These are phyloP conservation scores for Aspergillus amoenus DNA, from an alignment of 2,329 filamentous ascomycete genomes.

Conservation along the genomic window DNA sequence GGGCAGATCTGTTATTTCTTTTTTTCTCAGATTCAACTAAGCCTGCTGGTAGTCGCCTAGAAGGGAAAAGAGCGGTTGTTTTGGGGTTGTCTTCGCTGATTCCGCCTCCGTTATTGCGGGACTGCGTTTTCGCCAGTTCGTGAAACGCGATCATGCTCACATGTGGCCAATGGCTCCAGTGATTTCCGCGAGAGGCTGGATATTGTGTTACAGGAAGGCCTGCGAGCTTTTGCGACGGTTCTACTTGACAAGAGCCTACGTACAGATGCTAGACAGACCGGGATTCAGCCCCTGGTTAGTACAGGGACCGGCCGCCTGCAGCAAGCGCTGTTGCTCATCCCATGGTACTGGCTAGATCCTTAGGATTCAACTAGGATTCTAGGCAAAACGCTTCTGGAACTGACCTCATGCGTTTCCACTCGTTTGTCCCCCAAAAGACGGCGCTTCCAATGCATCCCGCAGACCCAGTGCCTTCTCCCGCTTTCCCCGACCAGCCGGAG, in stretches of 20 bases:
- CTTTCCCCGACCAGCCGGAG: constrained; percentile 25
- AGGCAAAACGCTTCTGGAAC: constrained; percentile 15
- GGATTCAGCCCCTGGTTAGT: constrained; percentile 13
- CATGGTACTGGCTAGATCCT: constrained; percentile 15
- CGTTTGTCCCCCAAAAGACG: constrained; percentile 9
- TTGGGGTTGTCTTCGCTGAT: constrained; percentile 15
- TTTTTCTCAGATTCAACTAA: constrained; percentile 1
- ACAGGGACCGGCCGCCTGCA: constrained; percentile 29
- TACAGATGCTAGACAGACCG: constrained; percentile 17
- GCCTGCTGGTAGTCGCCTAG: not conserved
- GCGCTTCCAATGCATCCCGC: constrained; percentile 17
- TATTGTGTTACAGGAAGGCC: constrained; percentile 30
- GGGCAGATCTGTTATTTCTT: not conserved
- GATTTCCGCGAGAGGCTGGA: constrained; percentile 25
- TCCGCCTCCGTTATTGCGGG: constrained; percentile 23
- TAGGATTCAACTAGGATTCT: constrained; percentile 3
- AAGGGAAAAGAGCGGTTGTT: not conserved
- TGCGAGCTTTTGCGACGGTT: constrained; percentile 9
- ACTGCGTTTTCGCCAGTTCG: constrained; percentile 22
- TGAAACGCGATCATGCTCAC: constrained; percentile 33
- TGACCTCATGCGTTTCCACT: constrained; percentile 10
- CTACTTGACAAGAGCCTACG: constrained; percentile 3
- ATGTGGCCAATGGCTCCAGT: constrained; percentile 29
- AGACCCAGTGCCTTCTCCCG: constrained; percentile 19
- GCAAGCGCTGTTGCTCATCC: constrained; percentile 14